Evolutionary conservation across 2,329 filamentous ascomycete species (phyloP), one percentile per base, ranked within the genome.

Genomic region (Penicillium sp.): DNA sequence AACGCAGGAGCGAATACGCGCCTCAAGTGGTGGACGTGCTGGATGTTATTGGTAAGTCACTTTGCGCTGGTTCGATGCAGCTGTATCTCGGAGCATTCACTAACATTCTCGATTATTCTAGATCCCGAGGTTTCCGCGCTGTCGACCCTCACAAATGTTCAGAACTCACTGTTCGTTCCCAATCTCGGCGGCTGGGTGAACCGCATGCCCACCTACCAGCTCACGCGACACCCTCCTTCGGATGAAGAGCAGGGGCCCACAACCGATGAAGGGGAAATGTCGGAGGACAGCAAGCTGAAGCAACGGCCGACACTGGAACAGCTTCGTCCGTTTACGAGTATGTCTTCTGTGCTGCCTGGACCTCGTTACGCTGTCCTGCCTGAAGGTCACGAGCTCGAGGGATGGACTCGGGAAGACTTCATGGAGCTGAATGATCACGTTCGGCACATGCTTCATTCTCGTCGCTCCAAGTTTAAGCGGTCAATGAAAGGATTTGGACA

Each of bases 151-250:
- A 95, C 89, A 39, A 95, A 95, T 63, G 86, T 95, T 18, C 90
- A 95, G 64, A 95, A 95, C 68, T 94, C 90, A 0, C 82, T 95
- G 9, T 95, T 95, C 70, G 76, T 95, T 2, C 90, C 90, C 0
- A 86, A 91, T 58, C 77, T 95, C n/a, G 90, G 90, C 36, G 76
- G 79, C 52, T 84, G 84, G 61, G 62, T 95, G 44, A 94, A 95
- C 64, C 82, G 90, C 44, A 80, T 86, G 54, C 89, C 90, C 1
- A 91, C 89, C 0, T 95, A 94, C 68, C 83, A 83, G 38, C 77
- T 94, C 7, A 85, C 85, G 5, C 79, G 80, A 20, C 73, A 74
- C 31, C 74, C 65, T 18, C 71, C 69, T 58, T 65, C 70, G 51
- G 46, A 67, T 58, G 57, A 64, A 28, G 63, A 64, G 27, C 59